phyloP scores from a whole-genome alignment of 345 rosid species.

The Geranium brycei region DNA sequence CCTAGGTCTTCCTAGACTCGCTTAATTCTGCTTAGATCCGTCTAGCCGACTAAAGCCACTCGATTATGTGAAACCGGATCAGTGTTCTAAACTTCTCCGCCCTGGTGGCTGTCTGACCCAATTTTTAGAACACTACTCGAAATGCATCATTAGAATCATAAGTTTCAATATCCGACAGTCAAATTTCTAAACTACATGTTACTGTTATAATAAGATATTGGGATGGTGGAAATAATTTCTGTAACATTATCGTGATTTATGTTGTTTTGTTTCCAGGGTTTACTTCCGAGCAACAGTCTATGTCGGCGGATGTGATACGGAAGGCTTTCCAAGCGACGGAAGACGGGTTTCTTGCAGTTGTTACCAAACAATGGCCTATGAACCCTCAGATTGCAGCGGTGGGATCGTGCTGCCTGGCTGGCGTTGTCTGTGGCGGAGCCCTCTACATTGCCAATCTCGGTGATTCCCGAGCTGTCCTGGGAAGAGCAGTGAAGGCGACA shows the following conservation, averaged over 20 bases:
- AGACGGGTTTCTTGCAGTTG: conserved; percentile 36
- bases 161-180: too few species aligned
- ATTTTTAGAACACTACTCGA: too few species aligned
- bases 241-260: not conserved
- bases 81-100: too few species aligned
- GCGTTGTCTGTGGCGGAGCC: conserved; percentile 25
- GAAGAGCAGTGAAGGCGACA: conserved; percentile 28
- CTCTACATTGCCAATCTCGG: conserved; percentile 39
- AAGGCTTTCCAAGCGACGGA: conserved; percentile 45
- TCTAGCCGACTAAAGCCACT: too few species aligned
- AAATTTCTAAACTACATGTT: not conserved
- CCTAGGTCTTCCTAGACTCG: too few species aligned
- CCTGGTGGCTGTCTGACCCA: too few species aligned
- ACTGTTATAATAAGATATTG: not conserved
- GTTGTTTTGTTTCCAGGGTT: conserved; percentile 19
- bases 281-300: conserved; percentile 31
- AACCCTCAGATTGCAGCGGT: conserved; percentile 46
- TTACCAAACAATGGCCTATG: conserved; percentile 32
- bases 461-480: conserved; percentile 44
- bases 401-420: conserved; percentile 42
- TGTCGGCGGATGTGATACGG: conserved; percentile 37
- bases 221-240: not conserved
- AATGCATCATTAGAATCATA: too few species aligned
- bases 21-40: too few species aligned
- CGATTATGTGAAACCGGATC: too few species aligned